A percentile compares a stretch with the other conserved stretches of the same genome.
Evolutionary conservation across 2,329 filamentous ascomycete species (phyloP).

Genomic region (Colletotrichum navitas): DNA sequence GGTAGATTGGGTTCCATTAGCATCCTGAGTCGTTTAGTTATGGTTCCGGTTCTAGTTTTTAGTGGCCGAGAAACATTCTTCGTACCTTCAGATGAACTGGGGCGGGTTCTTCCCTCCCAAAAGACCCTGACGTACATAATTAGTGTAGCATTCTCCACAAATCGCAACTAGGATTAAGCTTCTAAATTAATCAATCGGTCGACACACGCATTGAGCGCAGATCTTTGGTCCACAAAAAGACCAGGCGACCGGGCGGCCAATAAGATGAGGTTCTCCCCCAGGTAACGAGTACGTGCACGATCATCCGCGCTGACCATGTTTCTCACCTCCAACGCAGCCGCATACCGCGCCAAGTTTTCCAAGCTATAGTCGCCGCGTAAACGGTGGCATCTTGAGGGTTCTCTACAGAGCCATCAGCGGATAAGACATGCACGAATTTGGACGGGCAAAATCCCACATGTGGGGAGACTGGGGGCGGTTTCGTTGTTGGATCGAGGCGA

Average conservation of each 20-base stretch:
- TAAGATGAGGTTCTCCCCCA: not conserved
- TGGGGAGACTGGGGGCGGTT: not conserved
- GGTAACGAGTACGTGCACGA: not conserved
- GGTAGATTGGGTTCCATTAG: constrained; percentile 17
- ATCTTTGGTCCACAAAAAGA: constrained; percentile 3
- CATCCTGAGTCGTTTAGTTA: constrained; percentile 16
- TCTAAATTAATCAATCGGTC: constrained; percentile 32
- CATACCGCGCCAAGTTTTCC: constrained; percentile 4
- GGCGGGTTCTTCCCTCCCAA: not conserved
- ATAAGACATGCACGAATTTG: constrained; percentile 1
- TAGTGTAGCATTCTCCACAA: not conserved
- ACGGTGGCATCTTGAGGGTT: not conserved
- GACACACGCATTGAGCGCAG: constrained; percentile 11
- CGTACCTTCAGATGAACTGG: constrained; percentile 2
- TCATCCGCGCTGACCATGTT: constrained; percentile 3
- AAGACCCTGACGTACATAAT: not conserved
- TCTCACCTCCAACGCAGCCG: constrained; percentile 1
- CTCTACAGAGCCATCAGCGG: not conserved
- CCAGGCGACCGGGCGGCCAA: not conserved
- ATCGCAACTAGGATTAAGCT: constrained; percentile 19
- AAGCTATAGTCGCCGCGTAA: constrained; percentile 8
- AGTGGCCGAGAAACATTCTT: too few species aligned
- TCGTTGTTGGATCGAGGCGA: not conserved
- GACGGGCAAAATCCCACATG: not conserved
- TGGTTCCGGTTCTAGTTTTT: constrained; percentile 9